Percentiles rank a stretch among this genome's conserved stretches.
These are phyloP conservation scores for Singerocomus inundabilis DNA, from an alignment of 1,284 basidiomycete species.

Conservation along the genomic window DNA sequence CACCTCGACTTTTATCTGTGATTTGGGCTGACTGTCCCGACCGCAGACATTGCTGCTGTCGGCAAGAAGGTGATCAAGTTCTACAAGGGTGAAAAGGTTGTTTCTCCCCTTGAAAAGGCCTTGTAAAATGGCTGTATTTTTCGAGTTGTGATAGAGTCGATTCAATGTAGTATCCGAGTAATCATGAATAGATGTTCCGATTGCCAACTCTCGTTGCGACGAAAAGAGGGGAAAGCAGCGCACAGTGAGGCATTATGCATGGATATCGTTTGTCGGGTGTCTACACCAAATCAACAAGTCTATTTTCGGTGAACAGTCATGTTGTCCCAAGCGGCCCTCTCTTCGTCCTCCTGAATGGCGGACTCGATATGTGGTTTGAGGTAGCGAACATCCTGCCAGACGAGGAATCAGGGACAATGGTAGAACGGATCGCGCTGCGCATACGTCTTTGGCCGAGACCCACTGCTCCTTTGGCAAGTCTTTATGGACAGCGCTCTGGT, in stretches of 20 bases:
- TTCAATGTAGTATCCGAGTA: constrained; percentile 16
- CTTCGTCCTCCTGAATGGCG: constrained; percentile 75
- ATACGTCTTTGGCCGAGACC: constrained; percentile 76
- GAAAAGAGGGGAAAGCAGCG: neutral
- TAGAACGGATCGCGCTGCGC: neutral
- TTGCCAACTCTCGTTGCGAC: neutral
- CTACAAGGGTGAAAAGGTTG: constrained; percentile 78
- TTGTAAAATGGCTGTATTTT: constrained; percentile 34
- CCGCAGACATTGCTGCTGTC: constrained; percentile 70
- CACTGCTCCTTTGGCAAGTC: constrained; percentile 86
- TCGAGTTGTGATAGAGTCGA: constrained; percentile 1
- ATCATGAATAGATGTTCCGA: constrained; percentile 9
- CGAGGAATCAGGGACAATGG: constrained; percentile 4
- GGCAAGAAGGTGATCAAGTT: constrained; percentile 85
- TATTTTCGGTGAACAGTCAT: constrained; percentile 64
- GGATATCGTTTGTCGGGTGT: constrained; percentile 21
- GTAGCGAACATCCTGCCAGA: constrained; percentile 84
- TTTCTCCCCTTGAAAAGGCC: constrained; percentile 81
- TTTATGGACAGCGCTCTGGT: constrained; percentile 79
- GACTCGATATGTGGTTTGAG: constrained; percentile 79
- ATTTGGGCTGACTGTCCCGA: constrained; percentile 6
- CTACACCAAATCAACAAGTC: constrained; percentile 30
- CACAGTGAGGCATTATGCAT: constrained; percentile 10
- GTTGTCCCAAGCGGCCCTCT: constrained; percentile 86
- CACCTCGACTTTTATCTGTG: constrained; percentile 15